These are phyloP conservation scores for Oidiodendron maius DNA, from an alignment of 495 filamentous ascomycete species.

Conservation along the genomic window DNA sequence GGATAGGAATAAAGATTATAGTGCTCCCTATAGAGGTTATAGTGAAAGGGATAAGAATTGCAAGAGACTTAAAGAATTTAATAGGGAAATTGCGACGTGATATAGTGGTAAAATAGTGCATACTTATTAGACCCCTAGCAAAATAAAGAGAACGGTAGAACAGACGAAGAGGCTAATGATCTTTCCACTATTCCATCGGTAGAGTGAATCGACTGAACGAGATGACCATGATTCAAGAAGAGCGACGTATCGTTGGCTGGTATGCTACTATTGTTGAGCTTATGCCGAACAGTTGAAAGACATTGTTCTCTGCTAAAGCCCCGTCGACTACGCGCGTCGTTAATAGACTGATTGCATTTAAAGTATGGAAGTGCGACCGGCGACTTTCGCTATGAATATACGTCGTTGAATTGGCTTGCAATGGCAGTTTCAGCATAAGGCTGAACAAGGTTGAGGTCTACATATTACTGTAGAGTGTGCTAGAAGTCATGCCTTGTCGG, in stretches of 20 bases:
- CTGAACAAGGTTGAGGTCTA: background rate
- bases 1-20: slow-evolving; percentile 29
- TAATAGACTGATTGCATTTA: background rate
- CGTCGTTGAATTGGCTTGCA: background rate
- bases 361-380: background rate
- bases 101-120: slow-evolving; percentile 40
- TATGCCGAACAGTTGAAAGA: background rate
- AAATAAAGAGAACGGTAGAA: slow-evolving; percentile 42
- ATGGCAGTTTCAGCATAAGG: background rate
- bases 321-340: background rate
- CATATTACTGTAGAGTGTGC: background rate
- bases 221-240: slow-evolving; percentile 39
- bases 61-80: slow-evolving; percentile 35
- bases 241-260: background rate
- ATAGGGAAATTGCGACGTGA: slow-evolving; percentile 45
- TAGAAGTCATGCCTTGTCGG: no score
- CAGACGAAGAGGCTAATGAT: slow-evolving; percentile 47
- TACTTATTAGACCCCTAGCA: slow-evolving; percentile 41
- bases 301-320: background rate
- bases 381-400: background rate
- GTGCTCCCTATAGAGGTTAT: slow-evolving; percentile 26
- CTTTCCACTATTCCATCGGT: slow-evolving; percentile 39
- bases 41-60: slow-evolving; percentile 35
- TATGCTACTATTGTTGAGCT: background rate
- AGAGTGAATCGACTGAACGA: slow-evolving; percentile 47